Base-by-base conservation (phyloP, 805 yeast species). In the Priceomyces melissophilus region DNA sequence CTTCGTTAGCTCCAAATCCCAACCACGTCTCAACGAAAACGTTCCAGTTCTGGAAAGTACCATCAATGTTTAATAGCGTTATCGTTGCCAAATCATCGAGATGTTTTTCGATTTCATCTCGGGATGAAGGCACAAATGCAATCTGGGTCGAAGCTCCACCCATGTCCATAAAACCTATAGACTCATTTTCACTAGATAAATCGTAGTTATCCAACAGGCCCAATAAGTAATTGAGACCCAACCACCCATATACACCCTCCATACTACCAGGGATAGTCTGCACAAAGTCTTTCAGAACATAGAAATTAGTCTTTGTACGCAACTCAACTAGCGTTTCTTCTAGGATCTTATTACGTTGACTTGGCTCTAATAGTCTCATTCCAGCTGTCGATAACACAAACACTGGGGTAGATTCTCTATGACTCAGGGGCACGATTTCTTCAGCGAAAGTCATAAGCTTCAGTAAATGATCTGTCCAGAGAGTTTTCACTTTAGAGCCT, bases 111-210 rank as follows among this genome's bases (percentile, higher is more conserved):
- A 84, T 61, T 45, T 87, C 89, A n/a, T 74, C 68, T 3, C 54
- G 47, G 31, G 75, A 72, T 3, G 81, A 75, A 0, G 97, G 97
- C 7, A 86, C 89, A 72, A 90, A 93, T 7, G 98, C 96, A 15
- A 93, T 78, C 57, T 93, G 99, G 0, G 96, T 88, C 2, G 96
- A 88, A 0, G 99, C 99, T 10, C 99, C 99, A 11, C 99, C 99
- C 99, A 93, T 93, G 61, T 93, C 99, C 91, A 93, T 84, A 53
- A 93, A 91, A 3, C 99, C 99, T 48, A 76, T 82, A 0, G 96
- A 81, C n/a, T 63, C 62, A 51, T 76, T 84, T 3, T 36, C 49
- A 9, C 57, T 59, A 2, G 47, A 40, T 5, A 64, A 49, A 29
- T 71, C 71, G 50, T 73, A 76, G 39, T 73, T 58, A 45, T 82